Percentiles rank a stretch among this genome's conserved stretches.
Evolutionary conservation across 352 stramenopile genomes (phyloP).

Genomic region (Phytopythium ostracodes): DNA sequence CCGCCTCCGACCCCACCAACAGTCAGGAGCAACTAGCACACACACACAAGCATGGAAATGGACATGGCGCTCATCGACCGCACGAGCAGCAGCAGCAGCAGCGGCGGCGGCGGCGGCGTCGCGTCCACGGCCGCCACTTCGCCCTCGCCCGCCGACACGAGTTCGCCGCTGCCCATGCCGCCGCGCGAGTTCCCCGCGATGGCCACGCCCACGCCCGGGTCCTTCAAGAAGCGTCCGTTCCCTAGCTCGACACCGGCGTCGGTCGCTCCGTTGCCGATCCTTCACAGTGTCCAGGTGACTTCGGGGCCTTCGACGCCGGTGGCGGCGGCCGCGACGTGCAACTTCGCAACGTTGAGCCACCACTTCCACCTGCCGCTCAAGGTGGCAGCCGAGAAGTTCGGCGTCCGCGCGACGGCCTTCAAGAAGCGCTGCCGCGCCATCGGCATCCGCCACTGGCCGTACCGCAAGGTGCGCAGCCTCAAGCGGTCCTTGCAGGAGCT

Average conservation of each 20-base stretch:
- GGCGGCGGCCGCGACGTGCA: slow-evolving; percentile 24
- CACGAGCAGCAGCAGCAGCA: slow-evolving; percentile 1
- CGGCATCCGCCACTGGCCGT: slow-evolving; percentile 59
- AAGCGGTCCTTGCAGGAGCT: slow-evolving; percentile 58
- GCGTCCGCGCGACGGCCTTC: slow-evolving; percentile 52
- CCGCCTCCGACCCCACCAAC: neutral
- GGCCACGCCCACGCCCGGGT: slow-evolving; percentile 11
- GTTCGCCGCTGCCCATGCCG: slow-evolving; percentile 1
- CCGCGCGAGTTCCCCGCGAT: slow-evolving; percentile 6
- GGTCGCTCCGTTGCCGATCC: slow-evolving; percentile 2
- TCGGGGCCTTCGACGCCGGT: slow-evolving; percentile 8
- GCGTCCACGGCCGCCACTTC: neutral
- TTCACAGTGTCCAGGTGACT: neutral
- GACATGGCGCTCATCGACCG: slow-evolving; percentile 4
- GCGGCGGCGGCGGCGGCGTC: neutral
- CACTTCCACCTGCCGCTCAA: slow-evolving; percentile 62
- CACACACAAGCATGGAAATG: slow-evolving; percentile 4
- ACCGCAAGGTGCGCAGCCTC: slow-evolving; percentile 55
- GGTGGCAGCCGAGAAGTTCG: slow-evolving; percentile 54
- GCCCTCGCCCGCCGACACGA: slow-evolving; percentile 1
- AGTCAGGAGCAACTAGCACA: too few species aligned
- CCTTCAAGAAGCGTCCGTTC: slow-evolving; percentile 33
- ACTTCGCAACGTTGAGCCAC: slow-evolving; percentile 38
- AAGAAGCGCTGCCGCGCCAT: slow-evolving; percentile 60
- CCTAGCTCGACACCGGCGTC: slow-evolving; percentile 9